Evolutionary conservation across 495 filamentous ascomycete genomes (phyloP).

Genomic region (Aspergillus homomorphus): DNA sequence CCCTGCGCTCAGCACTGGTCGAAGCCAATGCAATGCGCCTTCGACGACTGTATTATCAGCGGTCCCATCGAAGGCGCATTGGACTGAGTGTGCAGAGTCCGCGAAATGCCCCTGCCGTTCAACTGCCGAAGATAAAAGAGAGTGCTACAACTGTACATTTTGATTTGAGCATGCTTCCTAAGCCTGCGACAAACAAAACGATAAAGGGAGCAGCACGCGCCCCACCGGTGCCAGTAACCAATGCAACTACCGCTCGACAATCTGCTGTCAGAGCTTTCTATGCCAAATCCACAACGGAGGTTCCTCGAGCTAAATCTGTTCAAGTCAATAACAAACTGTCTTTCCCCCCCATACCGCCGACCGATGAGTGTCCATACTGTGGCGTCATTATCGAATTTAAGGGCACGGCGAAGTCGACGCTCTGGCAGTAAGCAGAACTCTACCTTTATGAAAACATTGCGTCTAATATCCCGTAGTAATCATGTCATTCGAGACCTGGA

Average conservation of each 20-base stretch:
- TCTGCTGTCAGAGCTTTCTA: constrained; percentile 27
- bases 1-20: constrained; percentile 29
- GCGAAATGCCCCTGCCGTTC: constrained; percentile 16
- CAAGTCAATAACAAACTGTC: constrained; percentile 30
- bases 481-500: constrained; percentile 33
- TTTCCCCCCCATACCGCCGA: constrained; percentile 30
- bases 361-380: constrained; percentile 30
- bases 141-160: constrained; percentile 25
- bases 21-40: constrained; percentile 34
- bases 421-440: constrained; percentile 23
- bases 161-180: constrained; percentile 21
- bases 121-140: constrained; percentile 25
- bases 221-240: constrained; percentile 25
- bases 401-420: constrained; percentile 18
- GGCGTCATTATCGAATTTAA: constrained; percentile 31
- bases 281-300: constrained; percentile 27
- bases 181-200: constrained; percentile 20
- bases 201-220: constrained; percentile 7
- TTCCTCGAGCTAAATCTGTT: constrained; percentile 31
- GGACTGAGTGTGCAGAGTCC: constrained; percentile 20
- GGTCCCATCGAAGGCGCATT: constrained; percentile 21
- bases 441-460: constrained; percentile 13
- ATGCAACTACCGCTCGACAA: constrained; percentile 34
- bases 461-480: constrained; percentile 23
- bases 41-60: constrained; percentile 35